phyloP scores from a whole-genome alignment of 2,329 filamentous ascomycete genomes.

The Diatrype stigma region DNA sequence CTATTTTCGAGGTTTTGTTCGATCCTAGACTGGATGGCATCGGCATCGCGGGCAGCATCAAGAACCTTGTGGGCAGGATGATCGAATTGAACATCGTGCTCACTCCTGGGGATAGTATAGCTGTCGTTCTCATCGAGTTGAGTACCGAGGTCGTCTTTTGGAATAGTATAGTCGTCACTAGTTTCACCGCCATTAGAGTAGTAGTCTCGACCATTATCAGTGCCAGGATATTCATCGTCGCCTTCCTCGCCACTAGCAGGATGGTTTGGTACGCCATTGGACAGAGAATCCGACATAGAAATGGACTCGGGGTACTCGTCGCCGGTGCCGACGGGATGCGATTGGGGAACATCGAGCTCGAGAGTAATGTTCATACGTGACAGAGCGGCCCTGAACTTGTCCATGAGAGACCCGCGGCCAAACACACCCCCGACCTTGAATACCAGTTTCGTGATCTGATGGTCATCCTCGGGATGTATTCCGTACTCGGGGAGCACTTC shows the following conservation, averaged over 20 bases:
- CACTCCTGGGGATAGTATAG: conserved; percentile 1
- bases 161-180: neutral
- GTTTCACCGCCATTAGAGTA: conserved; percentile 8
- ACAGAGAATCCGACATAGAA: conserved; percentile 16
- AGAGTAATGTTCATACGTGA: conserved; percentile 67
- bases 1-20: conserved; percentile 19
- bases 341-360: conserved; percentile 44
- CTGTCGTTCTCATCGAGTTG: neutral
- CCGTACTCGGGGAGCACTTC: conserved; percentile 66
- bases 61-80: conserved; percentile 7
- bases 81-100: conserved; percentile 4
- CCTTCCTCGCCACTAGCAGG: neutral
- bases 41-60: neutral
- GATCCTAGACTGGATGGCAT: conserved; percentile 9
- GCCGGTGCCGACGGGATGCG: conserved; percentile 22
- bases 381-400: conserved; percentile 68
- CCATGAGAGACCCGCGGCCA: conserved; percentile 53
- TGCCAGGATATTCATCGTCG: conserved; percentile 7
- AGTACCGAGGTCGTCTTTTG: neutral
- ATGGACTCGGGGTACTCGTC: conserved; percentile 21
- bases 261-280: conserved; percentile 13
- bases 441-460: conserved; percentile 71
- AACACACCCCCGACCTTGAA: conserved; percentile 71
- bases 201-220: conserved; percentile 2
- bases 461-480: conserved; percentile 68